Evolutionary conservation across 139 green algal species (phyloP).

Genomic region (Tetradesmus lagerheimii): DNA sequence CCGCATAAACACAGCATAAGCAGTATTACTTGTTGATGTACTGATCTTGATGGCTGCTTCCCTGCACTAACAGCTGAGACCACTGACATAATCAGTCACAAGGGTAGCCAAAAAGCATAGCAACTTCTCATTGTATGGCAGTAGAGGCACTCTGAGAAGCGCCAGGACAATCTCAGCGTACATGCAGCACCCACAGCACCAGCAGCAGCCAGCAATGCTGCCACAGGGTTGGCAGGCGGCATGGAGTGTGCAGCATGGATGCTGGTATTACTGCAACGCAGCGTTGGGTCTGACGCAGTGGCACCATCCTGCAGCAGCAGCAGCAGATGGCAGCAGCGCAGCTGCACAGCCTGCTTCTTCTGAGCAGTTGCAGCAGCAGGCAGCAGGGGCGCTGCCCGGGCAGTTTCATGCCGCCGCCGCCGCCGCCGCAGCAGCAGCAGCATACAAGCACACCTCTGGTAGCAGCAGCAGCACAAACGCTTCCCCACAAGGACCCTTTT

Average conservation of each 20-base stretch:
- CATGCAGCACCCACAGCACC: background rate
- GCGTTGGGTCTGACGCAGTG: conserved; percentile 39
- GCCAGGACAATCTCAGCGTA: no score
- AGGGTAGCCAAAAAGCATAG: no score
- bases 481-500: background rate
- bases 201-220: background rate
- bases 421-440: background rate
- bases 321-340: conserved; percentile 1
- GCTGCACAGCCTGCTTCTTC: background rate
- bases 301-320: conserved; percentile 13
- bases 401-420: background rate
- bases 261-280: conserved; percentile 52
- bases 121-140: no score
- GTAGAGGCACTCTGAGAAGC: no score
- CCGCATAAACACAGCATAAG: no score
- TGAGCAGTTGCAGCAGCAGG: background rate
- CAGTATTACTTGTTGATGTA: no score
- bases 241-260: background rate
- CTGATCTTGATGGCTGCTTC: no score
- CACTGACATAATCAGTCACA: no score
- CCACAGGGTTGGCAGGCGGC: conserved; percentile 47
- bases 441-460: background rate
- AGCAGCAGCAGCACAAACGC: conserved; percentile 41
- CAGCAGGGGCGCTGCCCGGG: background rate
- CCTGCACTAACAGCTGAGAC: no score